Base-by-base conservation (phyloP, 306 rosid species). In the Purshia tridentata region DNA sequence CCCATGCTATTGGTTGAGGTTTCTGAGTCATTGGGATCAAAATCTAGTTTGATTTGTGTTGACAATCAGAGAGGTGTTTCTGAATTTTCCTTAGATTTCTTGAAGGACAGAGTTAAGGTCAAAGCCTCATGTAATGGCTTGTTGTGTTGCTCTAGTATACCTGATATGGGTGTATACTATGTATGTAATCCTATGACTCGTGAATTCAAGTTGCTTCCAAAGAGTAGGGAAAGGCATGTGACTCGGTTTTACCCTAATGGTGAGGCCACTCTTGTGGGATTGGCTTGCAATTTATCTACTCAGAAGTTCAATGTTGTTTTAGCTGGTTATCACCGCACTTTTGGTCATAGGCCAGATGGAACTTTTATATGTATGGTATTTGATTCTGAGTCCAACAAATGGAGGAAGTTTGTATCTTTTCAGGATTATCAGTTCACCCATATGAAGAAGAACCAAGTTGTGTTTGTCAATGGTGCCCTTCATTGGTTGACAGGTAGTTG, bases 361-460 rank as follows among this genome's bases (percentile, higher is more conserved):
- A 88, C 90, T 50, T 92, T 92, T 67, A 79, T 83, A 67, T 89
- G 92, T 75, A 81, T 92, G 80, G 86, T 92, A 41, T 92, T 78
- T 80, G 92, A 89, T 82, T 92, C 96, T 4, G 93, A 82, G 81
- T 75, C 73, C 72, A 89, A 86, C 76, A 89, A 84, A 74, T 92
- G 96, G 98, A 89, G 88, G 78, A 89, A 88, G 90, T 89, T 88
- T 48, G 53, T 89, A 29, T 80, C 98, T 0, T 77, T 74, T 22
- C 90, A 82, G 64, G 90, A 89, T 81, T 92, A 89, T 51, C 88
- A 88, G 76, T 89, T 92, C 76, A 82, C 93, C 20, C 98, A 86
- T 65, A 92, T 92, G 98, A 89, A 89, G 46, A 87, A 81, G 85
- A 92, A 85, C 56, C 98, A 88, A 77, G 98, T 86, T 67, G 98